Conservation (phyloP, 805 yeast species). For the Ogataea ganodermae region DNA sequence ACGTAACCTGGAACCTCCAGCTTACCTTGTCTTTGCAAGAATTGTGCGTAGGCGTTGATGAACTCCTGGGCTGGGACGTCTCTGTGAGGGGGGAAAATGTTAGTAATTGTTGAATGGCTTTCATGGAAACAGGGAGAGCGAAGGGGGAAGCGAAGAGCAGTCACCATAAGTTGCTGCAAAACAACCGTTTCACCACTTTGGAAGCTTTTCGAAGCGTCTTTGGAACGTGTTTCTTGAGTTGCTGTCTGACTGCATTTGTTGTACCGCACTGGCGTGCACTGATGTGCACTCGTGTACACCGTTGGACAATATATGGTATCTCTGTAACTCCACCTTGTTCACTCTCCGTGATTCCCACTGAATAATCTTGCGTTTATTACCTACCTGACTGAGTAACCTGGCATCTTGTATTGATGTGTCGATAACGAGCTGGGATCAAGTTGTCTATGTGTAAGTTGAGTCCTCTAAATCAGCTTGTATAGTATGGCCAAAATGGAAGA, state of each 20-base stretch:
- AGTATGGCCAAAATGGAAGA: constrained; percentile 7
- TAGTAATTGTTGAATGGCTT: constrained; percentile 9
- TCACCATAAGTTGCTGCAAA: too few species aligned
- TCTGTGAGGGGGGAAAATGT: constrained; percentile 50
- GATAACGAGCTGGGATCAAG: constrained; percentile 17
- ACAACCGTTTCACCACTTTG: too few species aligned
- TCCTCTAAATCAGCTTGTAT: constrained; percentile 6
- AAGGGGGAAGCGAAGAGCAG: background rate
- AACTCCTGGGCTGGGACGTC: constrained; percentile 99
- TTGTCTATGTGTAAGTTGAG: constrained; percentile 12
- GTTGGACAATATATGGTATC: background rate
- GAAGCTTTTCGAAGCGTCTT: too few species aligned
- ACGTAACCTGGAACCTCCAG: constrained; percentile 99
- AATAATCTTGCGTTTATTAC: constrained; percentile 38
- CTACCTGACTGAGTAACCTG: constrained; percentile 98
- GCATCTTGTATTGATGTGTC: constrained; percentile 59
- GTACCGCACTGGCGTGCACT: too few species aligned
- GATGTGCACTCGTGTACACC: too few species aligned
- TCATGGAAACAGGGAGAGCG: background rate
- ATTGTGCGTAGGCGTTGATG: constrained; percentile 99
- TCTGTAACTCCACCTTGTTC: background rate
- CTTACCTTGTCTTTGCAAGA: constrained; percentile 99
- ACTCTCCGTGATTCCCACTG: constrained; percentile 2
- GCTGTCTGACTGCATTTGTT: too few species aligned
- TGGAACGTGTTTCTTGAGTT: too few species aligned